These are phyloP conservation scores for Leptomonas pyrrhocoris DNA, from an alignment of 208 protist genomes.

Conservation along the genomic window DNA sequence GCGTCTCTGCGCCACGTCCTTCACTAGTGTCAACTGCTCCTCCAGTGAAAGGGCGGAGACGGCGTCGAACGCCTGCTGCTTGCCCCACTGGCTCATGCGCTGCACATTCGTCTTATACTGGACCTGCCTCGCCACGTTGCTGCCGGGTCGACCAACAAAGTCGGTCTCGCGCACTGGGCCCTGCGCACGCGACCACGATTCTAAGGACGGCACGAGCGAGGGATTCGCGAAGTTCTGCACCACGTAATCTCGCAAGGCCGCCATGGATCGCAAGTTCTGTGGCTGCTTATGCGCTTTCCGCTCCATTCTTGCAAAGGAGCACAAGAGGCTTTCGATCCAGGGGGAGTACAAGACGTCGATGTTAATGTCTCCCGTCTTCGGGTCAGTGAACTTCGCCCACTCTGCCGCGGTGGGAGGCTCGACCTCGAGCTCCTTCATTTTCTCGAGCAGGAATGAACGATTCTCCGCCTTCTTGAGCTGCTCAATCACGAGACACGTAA, in stretches of 20 bases:
- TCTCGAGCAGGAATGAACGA: constrained; percentile 46
- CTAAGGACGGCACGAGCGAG: constrained; percentile 42
- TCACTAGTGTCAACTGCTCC: constrained; percentile 43
- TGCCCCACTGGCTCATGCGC: background rate
- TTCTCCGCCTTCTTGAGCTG: constrained; percentile 50
- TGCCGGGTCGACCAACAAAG: constrained; percentile 19
- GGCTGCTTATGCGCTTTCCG: background rate
- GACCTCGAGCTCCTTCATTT: constrained; percentile 43
- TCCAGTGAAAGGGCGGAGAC: constrained; percentile 38
- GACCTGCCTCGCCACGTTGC: constrained; percentile 7
- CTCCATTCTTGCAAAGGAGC: background rate
- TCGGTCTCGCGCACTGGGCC: constrained; percentile 33
- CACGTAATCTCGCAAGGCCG: constrained; percentile 26
- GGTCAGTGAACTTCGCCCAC: constrained; percentile 62
- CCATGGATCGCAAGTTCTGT: background rate
- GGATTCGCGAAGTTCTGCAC: constrained; percentile 34
- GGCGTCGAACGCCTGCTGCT: constrained; percentile 1
- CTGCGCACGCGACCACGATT: constrained; percentile 41
- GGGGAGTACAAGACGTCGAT: constrained; percentile 60
- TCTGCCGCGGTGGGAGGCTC: constrained; percentile 43
- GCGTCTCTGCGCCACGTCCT: constrained; percentile 19
- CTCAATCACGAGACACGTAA: constrained; percentile 37
- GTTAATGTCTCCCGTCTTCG: constrained; percentile 62
- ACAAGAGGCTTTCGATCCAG: constrained; percentile 21
- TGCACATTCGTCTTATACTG: constrained; percentile 30